A percentile compares a stretch with the other conserved stretches of the same genome.
Conservation (phyloP, 257 asterid species). For the Penstemon eatonii region DNA sequence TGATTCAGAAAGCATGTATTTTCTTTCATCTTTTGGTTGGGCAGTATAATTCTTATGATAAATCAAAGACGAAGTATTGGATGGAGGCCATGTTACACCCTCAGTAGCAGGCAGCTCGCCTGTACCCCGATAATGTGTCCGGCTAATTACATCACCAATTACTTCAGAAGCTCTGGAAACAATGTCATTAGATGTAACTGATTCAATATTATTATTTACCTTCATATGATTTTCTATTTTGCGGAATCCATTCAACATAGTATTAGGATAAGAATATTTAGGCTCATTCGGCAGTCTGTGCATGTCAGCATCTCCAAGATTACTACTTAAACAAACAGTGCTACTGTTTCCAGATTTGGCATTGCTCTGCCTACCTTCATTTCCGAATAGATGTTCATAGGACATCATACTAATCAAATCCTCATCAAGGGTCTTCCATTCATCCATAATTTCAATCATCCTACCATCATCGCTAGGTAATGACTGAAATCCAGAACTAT, state of each 20-base stretch:
- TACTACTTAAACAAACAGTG: conserved; percentile 28
- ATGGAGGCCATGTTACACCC: conserved; percentile 33
- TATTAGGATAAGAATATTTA: conserved; percentile 25
- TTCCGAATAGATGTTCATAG: conserved; percentile 28
- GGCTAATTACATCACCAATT: conserved; percentile 30
- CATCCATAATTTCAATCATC: conserved; percentile 22
- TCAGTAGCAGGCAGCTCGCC: conserved; percentile 30
- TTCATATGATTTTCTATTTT: conserved; percentile 27
- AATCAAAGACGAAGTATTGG: conserved; percentile 30
- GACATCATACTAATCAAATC: conserved; percentile 27
- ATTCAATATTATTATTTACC: conserved; percentile 26
- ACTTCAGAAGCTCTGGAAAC: conserved; percentile 36
- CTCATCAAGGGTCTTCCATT: conserved; percentile 24
- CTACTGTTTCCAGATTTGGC: conserved; percentile 26
- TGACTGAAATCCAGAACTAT: conserved; percentile 31
- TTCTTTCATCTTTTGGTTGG: conserved; percentile 38
- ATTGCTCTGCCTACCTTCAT: conserved; percentile 29
- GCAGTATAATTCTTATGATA: conserved; percentile 33
- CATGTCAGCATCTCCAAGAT: conserved; percentile 29
- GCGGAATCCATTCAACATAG: conserved; percentile 19
- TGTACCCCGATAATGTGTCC: conserved; percentile 32
- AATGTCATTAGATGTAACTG: conserved; percentile 30
- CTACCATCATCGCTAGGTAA: conserved; percentile 24
- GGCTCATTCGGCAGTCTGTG: conserved; percentile 15
- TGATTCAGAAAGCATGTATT: conserved; percentile 31